Base-by-base conservation (phyloP, 768 basidiomycete genomes). In the Boletus barrowsii region DNA sequence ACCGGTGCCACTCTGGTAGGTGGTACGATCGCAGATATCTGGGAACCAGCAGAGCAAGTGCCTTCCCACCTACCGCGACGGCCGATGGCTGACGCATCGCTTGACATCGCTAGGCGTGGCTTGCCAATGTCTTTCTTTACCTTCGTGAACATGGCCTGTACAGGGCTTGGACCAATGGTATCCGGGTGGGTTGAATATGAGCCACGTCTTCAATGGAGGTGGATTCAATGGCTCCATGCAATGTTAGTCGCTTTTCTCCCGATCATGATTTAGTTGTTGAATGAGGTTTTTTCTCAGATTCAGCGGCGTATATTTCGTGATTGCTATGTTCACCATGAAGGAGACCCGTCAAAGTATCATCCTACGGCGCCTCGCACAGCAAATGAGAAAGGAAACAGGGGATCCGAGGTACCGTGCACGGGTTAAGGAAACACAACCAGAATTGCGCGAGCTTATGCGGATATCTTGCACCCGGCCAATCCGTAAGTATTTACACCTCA, bases 221-320 rank as follows among this genome's bases (percentile, higher is more conserved):
- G 88, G 88, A 88, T 93, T 22, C 83, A 89, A 63, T 91, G 88
- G 88, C 77, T 90, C 13, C 83, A 85, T 55, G 73, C 84, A 61
- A 88, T 86, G 84, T 82, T 24, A 32, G 58, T 64, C 35, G n/a
- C n/a, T 20, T 56, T 47, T 47, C 46, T 52, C 49, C 51, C n/a
- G 13, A 10, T 41, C 35, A 29, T 36, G 36, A 30, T 45, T 5
- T n/a, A 29, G 8, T 29, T 29, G 29, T 29, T 29, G 29, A 29
- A 29, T 29, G 29, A 29, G 9, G 37, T 59, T n/a, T 3, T 5
- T 30, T 10, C 10, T 18, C 42, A 87, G 88, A 54, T 66, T 83
- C 29, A 79, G 77, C 20, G 83, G 76, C 1, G 67, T 72, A 0
- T 83, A 83, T 51, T 57, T 84, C 6, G 56, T 83, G 11, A 40